These are phyloP conservation scores for Phytopythium litorale DNA, from an alignment of 352 stramenopile genomes.

Conservation along the genomic window DNA sequence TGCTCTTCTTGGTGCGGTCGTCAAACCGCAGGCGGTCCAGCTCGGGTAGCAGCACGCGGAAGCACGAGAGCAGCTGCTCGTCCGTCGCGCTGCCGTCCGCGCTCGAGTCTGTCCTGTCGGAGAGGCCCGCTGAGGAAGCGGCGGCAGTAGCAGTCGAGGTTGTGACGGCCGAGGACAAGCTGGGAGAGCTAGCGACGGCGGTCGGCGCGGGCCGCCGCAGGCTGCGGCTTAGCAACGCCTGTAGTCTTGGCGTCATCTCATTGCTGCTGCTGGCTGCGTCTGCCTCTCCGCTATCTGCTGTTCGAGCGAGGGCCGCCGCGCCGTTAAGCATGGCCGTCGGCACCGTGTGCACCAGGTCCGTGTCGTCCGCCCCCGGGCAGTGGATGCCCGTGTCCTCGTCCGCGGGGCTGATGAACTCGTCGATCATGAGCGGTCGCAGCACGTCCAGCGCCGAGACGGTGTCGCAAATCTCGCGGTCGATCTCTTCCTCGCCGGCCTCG, in stretches of 20 bases:
- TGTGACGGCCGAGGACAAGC: too few species aligned
- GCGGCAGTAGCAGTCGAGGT: too few species aligned
- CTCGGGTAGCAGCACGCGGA: constrained; percentile 45
- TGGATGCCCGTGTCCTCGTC: constrained; percentile 43
- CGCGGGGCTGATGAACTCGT: constrained; percentile 43
- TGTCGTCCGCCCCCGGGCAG: constrained; percentile 37
- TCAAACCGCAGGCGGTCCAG: constrained; percentile 52
- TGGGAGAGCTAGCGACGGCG: background rate
- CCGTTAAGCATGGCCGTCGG: background rate
- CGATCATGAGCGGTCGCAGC: constrained; percentile 34
- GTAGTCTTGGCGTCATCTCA: constrained; percentile 28
- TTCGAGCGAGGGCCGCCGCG: too few species aligned
- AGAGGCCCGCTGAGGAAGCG: too few species aligned
- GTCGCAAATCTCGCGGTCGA: constrained; percentile 48
- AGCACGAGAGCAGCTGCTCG: constrained; percentile 43
- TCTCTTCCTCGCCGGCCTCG: constrained; percentile 33
- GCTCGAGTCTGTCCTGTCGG: too few species aligned
- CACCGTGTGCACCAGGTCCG: constrained; percentile 38
- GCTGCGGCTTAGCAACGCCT: constrained; percentile 30
- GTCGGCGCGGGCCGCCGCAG: constrained; percentile 20
- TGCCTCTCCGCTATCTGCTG: too few species aligned
- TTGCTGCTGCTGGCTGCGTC: background rate
- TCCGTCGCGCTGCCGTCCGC: constrained; percentile 25
- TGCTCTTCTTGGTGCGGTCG: constrained; percentile 56
- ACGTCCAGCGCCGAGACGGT: constrained; percentile 35